Percentiles rank a stretch among this genome's conserved stretches.
Evolutionary conservation across 2,329 filamentous ascomycete genomes (phyloP).

Genomic region (Aschersonia sp.): DNA sequence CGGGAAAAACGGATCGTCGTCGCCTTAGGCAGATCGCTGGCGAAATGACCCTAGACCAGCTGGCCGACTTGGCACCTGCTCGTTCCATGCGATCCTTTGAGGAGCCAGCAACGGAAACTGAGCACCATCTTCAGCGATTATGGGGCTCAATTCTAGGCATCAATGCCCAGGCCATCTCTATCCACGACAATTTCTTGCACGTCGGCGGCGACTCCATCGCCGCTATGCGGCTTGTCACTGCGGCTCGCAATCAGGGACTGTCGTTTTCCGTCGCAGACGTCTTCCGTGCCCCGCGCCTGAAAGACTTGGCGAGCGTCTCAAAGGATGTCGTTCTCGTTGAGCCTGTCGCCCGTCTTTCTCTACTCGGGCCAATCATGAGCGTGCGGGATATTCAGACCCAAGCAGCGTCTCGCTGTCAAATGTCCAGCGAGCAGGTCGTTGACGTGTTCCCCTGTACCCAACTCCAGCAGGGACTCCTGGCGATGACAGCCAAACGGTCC

Average conservation of each 20-base stretch:
- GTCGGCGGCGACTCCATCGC: slow-evolving; percentile 21
- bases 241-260: not conserved
- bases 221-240: slow-evolving; percentile 5
- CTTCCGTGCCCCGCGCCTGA: not conserved
- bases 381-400: not conserved
- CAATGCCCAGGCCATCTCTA: slow-evolving; percentile 3
- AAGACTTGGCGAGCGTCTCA: not conserved
- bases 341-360: not conserved
- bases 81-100: too few relatives aligned
- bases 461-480: slow-evolving; percentile 8
- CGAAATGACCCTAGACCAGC: not conserved
- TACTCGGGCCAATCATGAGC: not conserved
- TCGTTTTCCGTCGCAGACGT: not conserved
- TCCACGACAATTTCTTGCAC: slow-evolving; percentile 6
- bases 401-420: slow-evolving; percentile 4
- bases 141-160: slow-evolving; percentile 7
- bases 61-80: not conserved
- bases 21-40: slow-evolving; percentile 2
- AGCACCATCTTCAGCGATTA: slow-evolving; percentile 3
- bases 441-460: slow-evolving; percentile 10
- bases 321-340: not conserved
- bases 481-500: slow-evolving; percentile 5
- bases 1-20: slow-evolving; percentile 7
- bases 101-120: not conserved
- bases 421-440: slow-evolving; percentile 3